These are phyloP conservation scores for Lathyrus aphaca DNA, from an alignment of 306 rosid genomes.

Conservation along the genomic window DNA sequence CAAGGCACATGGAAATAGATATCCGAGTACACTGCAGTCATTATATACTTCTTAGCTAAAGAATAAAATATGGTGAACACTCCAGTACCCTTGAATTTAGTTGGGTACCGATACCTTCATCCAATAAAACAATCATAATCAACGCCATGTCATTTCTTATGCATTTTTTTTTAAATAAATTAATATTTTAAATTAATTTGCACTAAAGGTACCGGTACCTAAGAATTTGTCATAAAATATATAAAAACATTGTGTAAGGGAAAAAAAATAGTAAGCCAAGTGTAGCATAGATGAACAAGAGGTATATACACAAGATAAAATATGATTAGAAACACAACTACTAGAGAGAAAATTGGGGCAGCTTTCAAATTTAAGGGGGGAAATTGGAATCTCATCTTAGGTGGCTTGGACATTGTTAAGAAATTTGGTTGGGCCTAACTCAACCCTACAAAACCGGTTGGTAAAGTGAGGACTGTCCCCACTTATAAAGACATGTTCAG, in stretches of 20 bases:
- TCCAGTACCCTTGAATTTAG: no score
- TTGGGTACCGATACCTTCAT: no score
- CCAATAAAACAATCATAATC: no score
- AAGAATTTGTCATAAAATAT: no score
- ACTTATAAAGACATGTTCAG: no score
- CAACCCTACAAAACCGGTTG: no score
- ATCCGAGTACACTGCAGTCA: constrained; percentile 23
- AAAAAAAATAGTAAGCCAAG: background rate
- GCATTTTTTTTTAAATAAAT: no score
- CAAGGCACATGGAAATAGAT: constrained; percentile 31
- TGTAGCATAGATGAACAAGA: background rate
- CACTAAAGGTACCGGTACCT: no score
- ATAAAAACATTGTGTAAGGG: background rate
- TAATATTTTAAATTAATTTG: no score
- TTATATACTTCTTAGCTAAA: constrained; percentile 15
- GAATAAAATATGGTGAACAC: constrained; percentile 22
- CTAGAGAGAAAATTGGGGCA: background rate
- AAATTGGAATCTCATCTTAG: background rate
- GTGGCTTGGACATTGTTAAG: background rate
- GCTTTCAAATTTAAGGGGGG: background rate
- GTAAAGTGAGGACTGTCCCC: no score
- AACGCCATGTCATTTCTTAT: no score
- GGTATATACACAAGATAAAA: background rate
- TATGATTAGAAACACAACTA: constrained; percentile 12
- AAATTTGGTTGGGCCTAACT: no score